Evolutionary conservation across 2,329 filamentous ascomycete species (phyloP), one percentile per base, ranked within the genome.

Genomic region (Teratosphaeria gauchensis): DNA sequence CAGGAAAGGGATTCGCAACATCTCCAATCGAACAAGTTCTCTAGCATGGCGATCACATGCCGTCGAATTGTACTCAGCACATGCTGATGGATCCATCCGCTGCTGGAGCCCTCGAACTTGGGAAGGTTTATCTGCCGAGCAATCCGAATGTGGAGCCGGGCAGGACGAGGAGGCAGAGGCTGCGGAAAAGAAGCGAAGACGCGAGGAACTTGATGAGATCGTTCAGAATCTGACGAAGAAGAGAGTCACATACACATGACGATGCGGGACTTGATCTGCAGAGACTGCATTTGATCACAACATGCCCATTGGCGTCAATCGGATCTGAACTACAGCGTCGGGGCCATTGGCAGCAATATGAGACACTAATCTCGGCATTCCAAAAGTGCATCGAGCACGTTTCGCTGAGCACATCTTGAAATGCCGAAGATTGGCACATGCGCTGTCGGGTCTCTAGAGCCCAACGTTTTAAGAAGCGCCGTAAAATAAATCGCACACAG

Each of bases 41-140:
- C 78, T 96, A 28, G 86, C 83, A 0, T 96, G 91, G 90, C 77
- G 84, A 38, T 81, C 83, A 1, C 88, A 89, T 33, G 74, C 80
- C 58, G 84, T 86, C 1, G 85, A 87, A 64, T 81, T 96, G 59
- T 95, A 90, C 74, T 94, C 90, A 56, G 87, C 85, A 1, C 90
- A 96, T 67, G 80, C 86, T 2, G 90, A 96, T 69, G 92, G 92
- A 0, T 87, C 86, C 56, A 92, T 97, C 59, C 82, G 87, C 52
- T 83, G 83, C 3, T 96, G 92, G 91, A 80, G 81, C 65, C 88
- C 89, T 1, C 82, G 63, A 70, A 81, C 64, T 64, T 73, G 84
- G 55, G 76, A 78, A 5, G 75, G 77, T 57, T 72, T 70, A 7
- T 60, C 70, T 56, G 68, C 69, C 32, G 77, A 80, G 35, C 75